Base-by-base conservation (phyloP, 495 filamentous ascomycete species). In the Neurospora intermedia region DNA sequence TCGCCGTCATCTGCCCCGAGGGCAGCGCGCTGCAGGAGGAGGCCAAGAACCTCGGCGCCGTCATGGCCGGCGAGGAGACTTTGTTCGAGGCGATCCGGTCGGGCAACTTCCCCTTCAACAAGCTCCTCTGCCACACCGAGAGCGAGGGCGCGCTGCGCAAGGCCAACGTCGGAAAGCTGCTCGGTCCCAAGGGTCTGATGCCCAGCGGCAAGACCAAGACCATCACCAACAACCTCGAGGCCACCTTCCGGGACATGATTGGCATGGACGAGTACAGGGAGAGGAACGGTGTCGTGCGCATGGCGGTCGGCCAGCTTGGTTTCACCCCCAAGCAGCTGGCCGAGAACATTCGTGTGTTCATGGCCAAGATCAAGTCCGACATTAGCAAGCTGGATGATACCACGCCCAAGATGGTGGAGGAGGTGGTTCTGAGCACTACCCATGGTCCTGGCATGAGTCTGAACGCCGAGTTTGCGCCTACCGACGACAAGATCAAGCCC, bases 391-490 rank as follows among this genome's bases (percentile, higher is more conserved):
- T 97, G 70, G 91, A 89, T 69, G 91, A 96, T 77, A 86, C 85
- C 74, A 86, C 91, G 45, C 86, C 84, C 71, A 99, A 99, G 87
- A 87, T 92, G 66, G 84, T 99, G 69, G 89, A 93, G 76, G 96
- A 99, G 84, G 93, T 99, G 77, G 94, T 97, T n/a, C 84, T 99
- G 76, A 94, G 93, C 83, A 93, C 94, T 1, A 97, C 94, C 40
- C 82, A 92, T 78, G 91, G 90, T 35, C 92, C 94, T 6, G 96
- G 94, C 5, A 92, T 99, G 85, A 91, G 88, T 77, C 82, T 99
- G 78, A 96, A 89, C 74, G 96, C 95, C 69, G 86, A 87, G 41
- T 92, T 96, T 82, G 88, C 80, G 71, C 80, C 89, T 70, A 83
- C 88, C 11, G 83, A 88, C 71, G 90, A 89, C 74, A 81, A 74